A percentile compares a stretch with the other conserved stretches of the same genome.
These are phyloP conservation scores for Metschnikowia anglica DNA, from an alignment of 805 yeast genomes.

Conservation along the genomic window DNA sequence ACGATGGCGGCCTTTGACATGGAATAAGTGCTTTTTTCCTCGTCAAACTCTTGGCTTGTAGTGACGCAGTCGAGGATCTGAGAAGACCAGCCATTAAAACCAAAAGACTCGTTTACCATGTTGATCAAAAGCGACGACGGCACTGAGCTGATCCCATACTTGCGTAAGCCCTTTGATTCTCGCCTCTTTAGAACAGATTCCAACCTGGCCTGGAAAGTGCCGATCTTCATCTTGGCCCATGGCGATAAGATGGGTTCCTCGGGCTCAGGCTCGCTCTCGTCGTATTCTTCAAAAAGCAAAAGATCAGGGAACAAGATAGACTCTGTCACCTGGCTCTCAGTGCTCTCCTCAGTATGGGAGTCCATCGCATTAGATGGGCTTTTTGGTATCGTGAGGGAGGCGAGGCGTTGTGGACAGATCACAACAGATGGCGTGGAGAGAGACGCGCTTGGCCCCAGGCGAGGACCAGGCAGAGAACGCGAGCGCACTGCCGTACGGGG, in stretches of 20 bases:
- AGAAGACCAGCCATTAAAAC: conserved; percentile 58
- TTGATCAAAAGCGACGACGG: conserved; percentile 22
- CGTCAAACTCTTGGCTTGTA: conserved; percentile 23
- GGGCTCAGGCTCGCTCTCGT: conserved; percentile 3
- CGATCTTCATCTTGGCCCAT: conserved; percentile 51
- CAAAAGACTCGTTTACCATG: conserved; percentile 53
- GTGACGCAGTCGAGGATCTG: conserved; percentile 31
- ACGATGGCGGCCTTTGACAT: conserved; percentile 31
- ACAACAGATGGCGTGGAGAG: no score
- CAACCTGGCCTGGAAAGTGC: conserved; percentile 47
- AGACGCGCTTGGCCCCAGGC: no score
- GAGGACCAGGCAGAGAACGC: no score
- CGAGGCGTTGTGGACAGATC: no score
- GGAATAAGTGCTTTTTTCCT: conserved; percentile 22
- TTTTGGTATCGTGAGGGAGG: no score
- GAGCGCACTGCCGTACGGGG: no score
- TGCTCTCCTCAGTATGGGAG: background rate
- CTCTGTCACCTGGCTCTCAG: background rate
- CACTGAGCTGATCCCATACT: conserved; percentile 8
- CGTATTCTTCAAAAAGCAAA: conserved; percentile 20
- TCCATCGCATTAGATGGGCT: background rate
- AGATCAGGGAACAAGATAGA: conserved; percentile 27
- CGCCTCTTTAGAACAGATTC: conserved; percentile 34
- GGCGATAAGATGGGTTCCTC: conserved; percentile 7
- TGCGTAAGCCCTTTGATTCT: conserved; percentile 10